Conservation (phyloP, 139 green algal genomes). For the Chlamydomonas sp. region DNA sequence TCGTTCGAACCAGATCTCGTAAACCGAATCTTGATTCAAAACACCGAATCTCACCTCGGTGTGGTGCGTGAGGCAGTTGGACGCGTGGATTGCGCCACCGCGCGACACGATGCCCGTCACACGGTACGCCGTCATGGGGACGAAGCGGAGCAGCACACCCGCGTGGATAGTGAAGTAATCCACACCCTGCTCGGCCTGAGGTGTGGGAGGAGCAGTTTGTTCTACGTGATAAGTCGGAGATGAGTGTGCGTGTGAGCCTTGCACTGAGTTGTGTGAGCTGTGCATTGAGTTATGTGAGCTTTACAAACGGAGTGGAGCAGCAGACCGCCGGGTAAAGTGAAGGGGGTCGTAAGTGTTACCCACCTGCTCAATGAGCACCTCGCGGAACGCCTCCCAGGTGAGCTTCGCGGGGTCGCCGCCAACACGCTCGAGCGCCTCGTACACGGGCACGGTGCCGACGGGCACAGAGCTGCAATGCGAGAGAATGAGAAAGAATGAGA, state of each 20-base stretch:
- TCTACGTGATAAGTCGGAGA: too few relatives aligned
- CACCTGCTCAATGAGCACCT: slow-evolving; percentile 94
- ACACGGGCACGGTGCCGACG: slow-evolving; percentile 76
- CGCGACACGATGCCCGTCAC: slow-evolving; percentile 92
- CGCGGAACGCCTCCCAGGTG: slow-evolving; percentile 92
- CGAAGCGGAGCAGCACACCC: slow-evolving; percentile 82
- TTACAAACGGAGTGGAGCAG: too few relatives aligned
- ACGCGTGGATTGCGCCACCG: slow-evolving; percentile 92
- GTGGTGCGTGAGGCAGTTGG: slow-evolving; percentile 85
- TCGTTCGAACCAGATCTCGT: too few relatives aligned
- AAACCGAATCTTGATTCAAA: too few relatives aligned
- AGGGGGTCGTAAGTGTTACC: too few relatives aligned
- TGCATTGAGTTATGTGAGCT: too few relatives aligned
- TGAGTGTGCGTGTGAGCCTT: too few relatives aligned
- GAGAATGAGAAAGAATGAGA: too few relatives aligned
- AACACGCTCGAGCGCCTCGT: slow-evolving; percentile 83
- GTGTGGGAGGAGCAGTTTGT: too few relatives aligned
- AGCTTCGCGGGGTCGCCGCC: slow-evolving; percentile 77
- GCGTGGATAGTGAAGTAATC: slow-evolving; percentile 99
- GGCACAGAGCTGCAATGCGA: slow-evolving; percentile 73
- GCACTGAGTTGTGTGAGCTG: too few relatives aligned
- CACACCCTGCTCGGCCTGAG: slow-evolving; percentile 89
- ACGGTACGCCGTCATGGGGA: slow-evolving; percentile 83
- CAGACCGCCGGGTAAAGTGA: too few relatives aligned
- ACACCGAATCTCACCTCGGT: too few relatives aligned